Conservation (phyloP, 2,329 filamentous ascomycete species). For the Alternaria rosae region DNA sequence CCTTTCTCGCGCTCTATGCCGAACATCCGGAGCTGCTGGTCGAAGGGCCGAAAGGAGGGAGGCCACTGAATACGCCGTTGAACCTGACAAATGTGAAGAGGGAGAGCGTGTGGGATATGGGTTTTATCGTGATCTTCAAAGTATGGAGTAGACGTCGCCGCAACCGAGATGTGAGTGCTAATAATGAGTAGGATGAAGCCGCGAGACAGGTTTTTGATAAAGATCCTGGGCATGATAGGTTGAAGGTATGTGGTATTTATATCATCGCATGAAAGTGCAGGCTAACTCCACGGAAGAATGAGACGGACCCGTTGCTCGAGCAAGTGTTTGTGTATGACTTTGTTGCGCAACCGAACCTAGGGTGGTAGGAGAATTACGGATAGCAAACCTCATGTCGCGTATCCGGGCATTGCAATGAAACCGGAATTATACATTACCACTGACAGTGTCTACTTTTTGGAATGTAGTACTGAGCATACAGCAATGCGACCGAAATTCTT, state of each 20-base stretch:
- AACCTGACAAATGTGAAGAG: conserved; percentile 32
- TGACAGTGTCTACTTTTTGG: no score
- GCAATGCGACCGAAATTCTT: no score
- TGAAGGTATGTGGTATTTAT: conserved; percentile 25
- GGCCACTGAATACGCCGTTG: conserved; percentile 30
- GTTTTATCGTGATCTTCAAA: conserved; percentile 38
- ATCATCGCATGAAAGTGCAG: neutral
- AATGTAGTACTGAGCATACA: no score
- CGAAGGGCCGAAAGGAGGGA: conserved; percentile 26
- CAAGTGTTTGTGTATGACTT: conserved; percentile 42
- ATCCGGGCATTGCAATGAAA: no score
- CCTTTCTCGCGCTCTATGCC: conserved; percentile 33
- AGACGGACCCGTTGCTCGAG: conserved; percentile 36
- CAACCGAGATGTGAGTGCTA: neutral
- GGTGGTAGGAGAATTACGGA: no score
- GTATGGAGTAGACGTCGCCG: conserved; percentile 10
- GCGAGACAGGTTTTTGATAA: conserved; percentile 32
- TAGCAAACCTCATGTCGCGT: no score
- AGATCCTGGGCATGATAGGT: conserved; percentile 29
- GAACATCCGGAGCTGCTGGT: conserved; percentile 25
- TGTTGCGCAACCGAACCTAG: conserved; percentile 31
- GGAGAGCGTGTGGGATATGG: conserved; percentile 34
- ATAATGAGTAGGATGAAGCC: conserved; percentile 21
- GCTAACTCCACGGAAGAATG: conserved; percentile 17
- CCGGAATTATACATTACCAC: no score